phyloP scores from a whole-genome alignment of 2,329 filamentous ascomycete species.

The Colletotrichum musicola region DNA sequence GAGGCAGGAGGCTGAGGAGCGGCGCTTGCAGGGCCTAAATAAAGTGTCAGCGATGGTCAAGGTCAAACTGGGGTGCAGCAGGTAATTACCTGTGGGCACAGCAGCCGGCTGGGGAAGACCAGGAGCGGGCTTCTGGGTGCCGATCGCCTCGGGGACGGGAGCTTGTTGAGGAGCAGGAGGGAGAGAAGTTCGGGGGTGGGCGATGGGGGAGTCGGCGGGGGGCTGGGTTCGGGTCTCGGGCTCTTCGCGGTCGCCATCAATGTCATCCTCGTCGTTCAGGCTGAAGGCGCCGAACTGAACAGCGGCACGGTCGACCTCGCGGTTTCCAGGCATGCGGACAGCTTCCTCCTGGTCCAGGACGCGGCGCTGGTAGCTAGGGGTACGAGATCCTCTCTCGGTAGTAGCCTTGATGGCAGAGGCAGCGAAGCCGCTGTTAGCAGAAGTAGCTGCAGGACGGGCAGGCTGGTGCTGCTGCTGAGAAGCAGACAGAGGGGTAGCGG shows the following conservation, averaged over 20 bases:
- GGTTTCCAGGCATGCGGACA: constrained; percentile 97
- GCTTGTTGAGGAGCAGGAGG: constrained; percentile 76
- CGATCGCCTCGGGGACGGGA: constrained; percentile 67
- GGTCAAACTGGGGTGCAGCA: constrained; percentile 38
- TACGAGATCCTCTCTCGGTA: constrained; percentile 71
- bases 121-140: constrained; percentile 66
- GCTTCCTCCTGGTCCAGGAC: constrained; percentile 96
- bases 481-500: constrained; percentile 75
- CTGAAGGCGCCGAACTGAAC: constrained; percentile 98
- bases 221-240: constrained; percentile 94
- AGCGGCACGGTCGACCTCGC: constrained; percentile 90
- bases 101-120: constrained; percentile 53
- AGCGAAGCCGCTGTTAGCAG: constrained; percentile 73
- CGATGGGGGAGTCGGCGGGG: constrained; percentile 90
- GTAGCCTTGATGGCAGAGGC: constrained; percentile 87
- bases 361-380: constrained; percentile 85
- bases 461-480: constrained; percentile 74
- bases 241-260: constrained; percentile 95
- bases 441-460: constrained; percentile 54
- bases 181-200: constrained; percentile 86
- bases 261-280: constrained; percentile 85
- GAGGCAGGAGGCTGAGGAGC: constrained; percentile 43
- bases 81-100: constrained; percentile 49
- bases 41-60: constrained; percentile 8
- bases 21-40: constrained; percentile 44